phyloP scores from a whole-genome alignment of 495 filamentous ascomycete genomes.

The Penicillium psychrofluorescens region DNA sequence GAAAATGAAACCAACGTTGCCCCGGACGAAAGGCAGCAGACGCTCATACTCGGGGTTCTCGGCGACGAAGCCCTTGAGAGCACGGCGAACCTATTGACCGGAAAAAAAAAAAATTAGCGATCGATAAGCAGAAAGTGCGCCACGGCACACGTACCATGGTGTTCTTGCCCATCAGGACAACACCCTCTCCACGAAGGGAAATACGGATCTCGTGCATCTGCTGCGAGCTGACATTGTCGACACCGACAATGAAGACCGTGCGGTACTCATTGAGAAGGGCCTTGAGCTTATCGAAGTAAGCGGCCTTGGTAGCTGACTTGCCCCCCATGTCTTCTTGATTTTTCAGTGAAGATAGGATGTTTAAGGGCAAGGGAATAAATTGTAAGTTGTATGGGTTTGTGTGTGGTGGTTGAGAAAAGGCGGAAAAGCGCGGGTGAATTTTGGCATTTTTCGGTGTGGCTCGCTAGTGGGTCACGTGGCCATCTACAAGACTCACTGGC shows the following conservation, averaged over 20 bases:
- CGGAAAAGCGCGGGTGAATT: slow-evolving; percentile 12
- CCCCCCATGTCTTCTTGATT: slow-evolving; percentile 98
- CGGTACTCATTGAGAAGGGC: slow-evolving; percentile 82
- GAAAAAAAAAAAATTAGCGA: slow-evolving; percentile 8
- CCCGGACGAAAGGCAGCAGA: slow-evolving; percentile 89
- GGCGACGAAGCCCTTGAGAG: slow-evolving; percentile 85
- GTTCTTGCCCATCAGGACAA: slow-evolving; percentile 99
- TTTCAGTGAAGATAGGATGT: slow-evolving; percentile 82
- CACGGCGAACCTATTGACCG: slow-evolving; percentile 70
- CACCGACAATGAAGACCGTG: slow-evolving; percentile 92
- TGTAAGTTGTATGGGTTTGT: slow-evolving; percentile 22
- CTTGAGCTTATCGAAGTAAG: slow-evolving; percentile 99
- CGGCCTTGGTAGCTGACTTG: slow-evolving; percentile 87
- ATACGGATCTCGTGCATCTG: slow-evolving; percentile 99
- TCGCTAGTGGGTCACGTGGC: slow-evolving; percentile 36
- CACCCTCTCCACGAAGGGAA: slow-evolving; percentile 76
- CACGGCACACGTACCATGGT: slow-evolving; percentile 66
- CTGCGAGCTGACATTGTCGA: slow-evolving; percentile 97
- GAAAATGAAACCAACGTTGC: slow-evolving; percentile 99
- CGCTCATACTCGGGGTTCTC: slow-evolving; percentile 96
- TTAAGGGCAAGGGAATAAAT: slow-evolving; percentile 66
- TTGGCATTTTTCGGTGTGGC: slow-evolving; percentile 32
- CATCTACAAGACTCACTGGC: too few species aligned
- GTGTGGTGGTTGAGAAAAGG: slow-evolving; percentile 17
- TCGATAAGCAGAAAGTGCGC: not conserved